Evolutionary conservation across 768 basidiomycete genomes (phyloP), one percentile per base, ranked within the genome.

Genomic region (Mycena pura): DNA sequence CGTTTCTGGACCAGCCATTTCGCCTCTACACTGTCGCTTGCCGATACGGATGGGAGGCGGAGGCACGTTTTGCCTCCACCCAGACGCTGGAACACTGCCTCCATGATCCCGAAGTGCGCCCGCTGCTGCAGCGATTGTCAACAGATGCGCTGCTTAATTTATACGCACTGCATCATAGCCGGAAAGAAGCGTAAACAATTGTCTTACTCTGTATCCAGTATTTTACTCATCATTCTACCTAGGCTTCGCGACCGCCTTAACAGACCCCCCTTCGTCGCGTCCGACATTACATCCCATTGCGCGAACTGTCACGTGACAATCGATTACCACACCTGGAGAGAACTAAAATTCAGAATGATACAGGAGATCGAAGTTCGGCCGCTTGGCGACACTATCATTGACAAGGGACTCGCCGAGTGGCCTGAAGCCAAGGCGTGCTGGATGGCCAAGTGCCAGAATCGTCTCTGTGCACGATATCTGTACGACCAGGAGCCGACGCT

Each of bases 321-420:
- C 39, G 82, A 85, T 61, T 86, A 89, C 69, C 78, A 82, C 51
- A 84, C 85, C 6, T 88, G 88, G 88, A 78, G 85, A 65, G 85
- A 87, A 69, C 77, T 89, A 55, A 89, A 88, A 68, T 78, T 83
- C 65, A 80, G 73, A 45, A 82, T 88, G 52, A 68, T 84, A 5
- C 63, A 77, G 48, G 87, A 88, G 76, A 82, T 89, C 74, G 88
- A 89, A 61, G 62, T 67, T 8, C 79, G 86, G 10, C 85, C 88
- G 5, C 72, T 82, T 15, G 88, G 87, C 5, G 88, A 89, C 66
- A 85, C 85, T 6, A 75, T 89, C 34, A 41, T 80, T 59, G 74
- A 80, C 9, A 50, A 59, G 10, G 87, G 87, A 2, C 70, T 89
- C 48, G 67, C 68, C 13, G 79, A 80, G 32, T 89, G 87, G 86